These are phyloP conservation scores for Sarocladiaceae sp. DNA, from an alignment of 2,329 filamentous ascomycete genomes.

Conservation along the genomic window DNA sequence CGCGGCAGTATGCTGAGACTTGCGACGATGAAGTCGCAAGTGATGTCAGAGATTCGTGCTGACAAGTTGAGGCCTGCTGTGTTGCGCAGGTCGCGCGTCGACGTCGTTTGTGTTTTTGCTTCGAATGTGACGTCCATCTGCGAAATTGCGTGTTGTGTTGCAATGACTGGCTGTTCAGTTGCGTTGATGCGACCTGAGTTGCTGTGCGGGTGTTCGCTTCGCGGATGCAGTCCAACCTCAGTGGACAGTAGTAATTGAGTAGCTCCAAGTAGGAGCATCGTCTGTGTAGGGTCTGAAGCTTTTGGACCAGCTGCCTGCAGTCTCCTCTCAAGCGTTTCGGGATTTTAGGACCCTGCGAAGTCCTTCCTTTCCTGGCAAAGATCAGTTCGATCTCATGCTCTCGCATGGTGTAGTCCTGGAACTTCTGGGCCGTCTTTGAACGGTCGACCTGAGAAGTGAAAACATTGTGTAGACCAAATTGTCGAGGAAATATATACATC, in stretches of 20 bases:
- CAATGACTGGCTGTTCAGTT: too few relatives aligned
- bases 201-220: not conserved
- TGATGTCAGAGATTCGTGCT: conserved; percentile 48
- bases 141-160: too few relatives aligned
- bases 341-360: conserved; percentile 25
- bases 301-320: conserved; percentile 52
- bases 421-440: conserved; percentile 61
- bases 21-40: conserved; percentile 60
- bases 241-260: conserved; percentile 74
- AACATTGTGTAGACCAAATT: conserved; percentile 88
- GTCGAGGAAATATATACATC: conserved; percentile 90
- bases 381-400: conserved; percentile 65
- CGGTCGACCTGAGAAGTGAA: conserved; percentile 66
- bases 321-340: conserved; percentile 65
- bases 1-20: conserved; percentile 83
- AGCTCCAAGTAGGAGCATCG: conserved; percentile 76
- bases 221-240: not conserved
- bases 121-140: not conserved
- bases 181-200: too few relatives aligned
- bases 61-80: not conserved
- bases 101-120: not conserved
- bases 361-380: not conserved
- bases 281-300: conserved; percentile 63
- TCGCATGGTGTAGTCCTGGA: conserved; percentile 79
- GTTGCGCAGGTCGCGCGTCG: not conserved